These are phyloP conservation scores for Mercurialis annua DNA, from an alignment of 345 rosid species.

Conservation along the genomic window DNA sequence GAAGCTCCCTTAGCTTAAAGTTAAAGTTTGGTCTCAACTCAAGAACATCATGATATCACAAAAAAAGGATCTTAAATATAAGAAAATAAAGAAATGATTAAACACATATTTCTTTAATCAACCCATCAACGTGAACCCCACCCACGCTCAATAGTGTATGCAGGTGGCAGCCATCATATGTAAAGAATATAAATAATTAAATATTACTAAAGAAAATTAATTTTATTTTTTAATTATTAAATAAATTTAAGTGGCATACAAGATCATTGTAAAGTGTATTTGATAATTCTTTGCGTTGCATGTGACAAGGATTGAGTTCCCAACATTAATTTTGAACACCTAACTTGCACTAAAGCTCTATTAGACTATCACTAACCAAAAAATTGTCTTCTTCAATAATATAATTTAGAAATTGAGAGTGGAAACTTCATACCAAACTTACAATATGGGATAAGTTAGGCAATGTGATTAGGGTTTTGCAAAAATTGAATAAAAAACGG, in stretches of 20 bases:
- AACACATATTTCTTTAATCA: neutral
- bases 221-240: neutral
- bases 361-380: too few relatives aligned
- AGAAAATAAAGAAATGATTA: neutral
- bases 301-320: neutral
- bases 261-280: neutral
- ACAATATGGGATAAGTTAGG: too few relatives aligned
- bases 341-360: too few relatives aligned
- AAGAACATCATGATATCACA: neutral
- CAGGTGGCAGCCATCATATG: conserved; percentile 7
- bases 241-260: neutral
- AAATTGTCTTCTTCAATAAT: too few relatives aligned
- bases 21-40: neutral
- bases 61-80: neutral
- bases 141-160: conserved; percentile 20
- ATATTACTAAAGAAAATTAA: neutral
- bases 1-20: conserved; percentile 2
- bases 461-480: too few relatives aligned
- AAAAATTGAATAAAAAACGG: too few relatives aligned
- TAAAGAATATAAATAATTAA: neutral
- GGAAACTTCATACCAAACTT: too few relatives aligned
- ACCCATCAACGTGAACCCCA: conserved; percentile 20
- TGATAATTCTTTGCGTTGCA: neutral
- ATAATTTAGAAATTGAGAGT: too few relatives aligned
- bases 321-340: neutral